Base-by-base conservation (phyloP, 2,329 filamentous ascomycete species). In the Fusarium brevicatenulatum region DNA sequence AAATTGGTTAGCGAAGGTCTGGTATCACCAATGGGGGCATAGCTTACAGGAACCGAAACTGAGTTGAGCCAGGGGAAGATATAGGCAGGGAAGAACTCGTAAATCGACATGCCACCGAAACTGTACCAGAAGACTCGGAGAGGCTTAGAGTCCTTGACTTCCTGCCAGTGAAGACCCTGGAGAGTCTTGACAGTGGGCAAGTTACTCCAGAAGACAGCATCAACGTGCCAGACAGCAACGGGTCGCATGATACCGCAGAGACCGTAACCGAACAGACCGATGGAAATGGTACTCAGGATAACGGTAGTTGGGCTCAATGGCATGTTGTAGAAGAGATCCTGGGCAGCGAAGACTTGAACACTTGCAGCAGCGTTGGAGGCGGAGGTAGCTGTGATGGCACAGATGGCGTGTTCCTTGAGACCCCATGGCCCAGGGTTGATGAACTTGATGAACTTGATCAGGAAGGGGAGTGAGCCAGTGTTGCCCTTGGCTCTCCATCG, bases 401-500 rank as follows among this genome's bases (percentile, higher is more conserved):
- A 86, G 4, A 89, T 83, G 1, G 86, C 81, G 40, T 90, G 88
- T 73, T 90, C 88, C 70, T 90, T 90, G 37, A 90, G 78, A 34
- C 81, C 82, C 85, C 86, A 90, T 0, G 83, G 83, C 1, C 87
- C 85, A 9, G 79, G 79, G 71, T 90, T 90, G 72, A 90, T 28
- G 53, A 90, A 85, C 11, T 79, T 80, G 21, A 84, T 37, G 21
- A 82, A 16, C 2, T 62, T 70, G 50, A 89, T 85, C 76, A 80
- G 84, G 2, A 70, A 28, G 0, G 87, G 87, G 21, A 78, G 76
- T 36, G 81, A 81, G 6, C 83, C 86, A 7, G 83, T 76, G 11
- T 82, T 82, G 7, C 82, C 81, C 23, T 77, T 76, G 7, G 75
- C 81, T 50, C 83, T 82, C 87, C 87, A 89, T 46, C 81, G 78